These are phyloP conservation scores for Plasmodium gaboni DNA, from an alignment of 169 alveolate species.

Conservation along the genomic window DNA sequence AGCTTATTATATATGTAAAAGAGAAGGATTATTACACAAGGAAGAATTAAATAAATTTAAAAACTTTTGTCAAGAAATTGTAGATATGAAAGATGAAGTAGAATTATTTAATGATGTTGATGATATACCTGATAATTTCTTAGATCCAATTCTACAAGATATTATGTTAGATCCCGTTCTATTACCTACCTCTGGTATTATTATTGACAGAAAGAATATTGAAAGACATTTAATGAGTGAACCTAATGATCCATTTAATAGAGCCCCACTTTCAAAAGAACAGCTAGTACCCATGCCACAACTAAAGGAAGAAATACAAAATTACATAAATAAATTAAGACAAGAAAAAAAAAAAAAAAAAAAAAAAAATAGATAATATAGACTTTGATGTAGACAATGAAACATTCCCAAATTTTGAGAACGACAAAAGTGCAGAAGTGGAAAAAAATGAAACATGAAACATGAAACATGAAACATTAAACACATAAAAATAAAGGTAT, in stretches of 20 bases:
- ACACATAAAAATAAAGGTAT: neutral
- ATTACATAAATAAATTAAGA: conserved; percentile 78
- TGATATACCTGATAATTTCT: conserved; percentile 92
- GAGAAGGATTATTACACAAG: conserved; percentile 83
- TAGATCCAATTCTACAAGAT: conserved; percentile 93
- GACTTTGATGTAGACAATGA: conserved; percentile 34
- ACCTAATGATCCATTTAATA: conserved; percentile 94
- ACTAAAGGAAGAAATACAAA: conserved; percentile 87
- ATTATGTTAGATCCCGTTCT: conserved; percentile 95
- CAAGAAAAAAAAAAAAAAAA: conserved; percentile 53
- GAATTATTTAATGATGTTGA: conserved; percentile 75
- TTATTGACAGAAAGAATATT: conserved; percentile 92
- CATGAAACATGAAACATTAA: neutral
- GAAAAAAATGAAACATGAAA: neutral
- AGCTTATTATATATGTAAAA: conserved; percentile 84
- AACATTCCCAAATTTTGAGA: neutral
- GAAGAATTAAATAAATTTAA: conserved; percentile 78
- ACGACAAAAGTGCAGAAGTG: neutral
- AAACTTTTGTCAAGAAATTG: conserved; percentile 71
- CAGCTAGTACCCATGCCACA: conserved; percentile 91
- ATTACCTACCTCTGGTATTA: conserved; percentile 91
- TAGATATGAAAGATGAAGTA: conserved; percentile 75
- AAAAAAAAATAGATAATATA: conserved; percentile 11
- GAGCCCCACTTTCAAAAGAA: conserved; percentile 91
- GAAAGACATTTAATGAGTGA: conserved; percentile 94